Base-by-base conservation (phyloP, 129 eudicot species). In the Lactuca saligna region DNA sequence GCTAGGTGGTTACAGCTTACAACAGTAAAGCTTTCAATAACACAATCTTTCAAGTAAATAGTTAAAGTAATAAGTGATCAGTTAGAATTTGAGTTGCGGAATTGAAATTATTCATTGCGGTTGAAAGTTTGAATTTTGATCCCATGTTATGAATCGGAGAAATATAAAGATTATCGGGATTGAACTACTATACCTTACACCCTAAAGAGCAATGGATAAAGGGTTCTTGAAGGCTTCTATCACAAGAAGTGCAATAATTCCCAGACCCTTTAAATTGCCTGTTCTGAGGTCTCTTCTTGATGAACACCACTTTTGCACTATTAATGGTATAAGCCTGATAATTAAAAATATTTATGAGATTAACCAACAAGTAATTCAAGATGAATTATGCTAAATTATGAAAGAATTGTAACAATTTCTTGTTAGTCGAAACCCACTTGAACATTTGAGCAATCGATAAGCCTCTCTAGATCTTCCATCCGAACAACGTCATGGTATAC, bases 181-280 rank as follows among this genome's bases (percentile, higher is more conserved):
- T 59, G 54, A 75, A 75, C 54, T 68, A 25, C 4, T 25, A 61
- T 82, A 94, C 99, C 99, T 94, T 94, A 83, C 99, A 94, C 56
- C 96, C 99, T 7, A 94, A 84, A 63, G 99, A 94, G 82, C 99
- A 94, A 78, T 94, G 99, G 49, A 82, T 78, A 66, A 82, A 94
- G 3, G 99, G 99, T 74, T 94, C 96, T 83, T 94, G 99, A 69
- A 92, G 96, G 75, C 89, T 78, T 80, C 98, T 82, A 68, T 92
- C 95, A 70, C 98, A 92, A 16, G 96, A 89, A 76, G 98, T 88
- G 85, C 98, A 91, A 72, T 82, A 92, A 61, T 81, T 92, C 38
- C 85, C 91, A 16, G 96, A 80, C 10, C 98, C 91, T 71, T 91
- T 91, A 32, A 89, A 92, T 65, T 89, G 98, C 71, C 98, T 77